These are phyloP conservation scores for Nannizzia gypsea DNA, from an alignment of 2,329 filamentous ascomycete genomes.

Conservation along the genomic window DNA sequence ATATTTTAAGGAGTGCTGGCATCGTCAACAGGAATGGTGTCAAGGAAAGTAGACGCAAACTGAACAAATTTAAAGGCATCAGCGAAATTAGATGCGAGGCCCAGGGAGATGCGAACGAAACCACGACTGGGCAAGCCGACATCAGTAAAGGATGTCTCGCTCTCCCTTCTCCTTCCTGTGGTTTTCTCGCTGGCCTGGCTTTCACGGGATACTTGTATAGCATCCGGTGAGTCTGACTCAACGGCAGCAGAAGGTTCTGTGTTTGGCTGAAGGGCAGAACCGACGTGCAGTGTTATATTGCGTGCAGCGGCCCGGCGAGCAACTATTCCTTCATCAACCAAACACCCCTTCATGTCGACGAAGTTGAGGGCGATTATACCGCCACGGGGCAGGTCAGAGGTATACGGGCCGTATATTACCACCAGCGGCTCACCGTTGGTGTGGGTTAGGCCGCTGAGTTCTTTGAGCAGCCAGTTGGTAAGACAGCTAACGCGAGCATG, in stretches of 20 bases:
- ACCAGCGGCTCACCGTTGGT: constrained; percentile 42
- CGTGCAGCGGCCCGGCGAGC: constrained; percentile 45
- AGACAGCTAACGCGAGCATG: constrained; percentile 48
- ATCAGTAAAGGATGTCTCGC: constrained; percentile 15
- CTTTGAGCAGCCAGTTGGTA: constrained; percentile 38
- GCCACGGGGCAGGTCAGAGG: constrained; percentile 38
- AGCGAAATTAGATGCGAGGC: constrained; percentile 15
- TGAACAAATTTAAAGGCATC: constrained; percentile 14
- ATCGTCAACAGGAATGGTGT: constrained; percentile 3
- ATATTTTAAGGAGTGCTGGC: background rate
- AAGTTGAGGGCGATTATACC: constrained; percentile 56
- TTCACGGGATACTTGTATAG: background rate
- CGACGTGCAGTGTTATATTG: constrained; percentile 50
- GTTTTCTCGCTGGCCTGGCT: constrained; percentile 6
- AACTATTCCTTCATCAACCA: constrained; percentile 47
- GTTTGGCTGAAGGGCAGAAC: constrained; percentile 39
- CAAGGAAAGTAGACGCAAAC: constrained; percentile 9
- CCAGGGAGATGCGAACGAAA: constrained; percentile 15
- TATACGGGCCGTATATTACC: constrained; percentile 45
- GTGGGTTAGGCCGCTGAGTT: constrained; percentile 41
- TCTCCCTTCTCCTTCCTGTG: constrained; percentile 10
- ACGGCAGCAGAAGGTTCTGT: constrained; percentile 28
- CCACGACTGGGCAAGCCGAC: constrained; percentile 15
- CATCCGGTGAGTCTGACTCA: constrained; percentile 29
- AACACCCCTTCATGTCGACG: constrained; percentile 38